A percentile compares a stretch with the other conserved stretches of the same genome.
These are phyloP conservation scores for Adansonia gregorii DNA, from an alignment of 441 rosid species.

Conservation along the genomic window DNA sequence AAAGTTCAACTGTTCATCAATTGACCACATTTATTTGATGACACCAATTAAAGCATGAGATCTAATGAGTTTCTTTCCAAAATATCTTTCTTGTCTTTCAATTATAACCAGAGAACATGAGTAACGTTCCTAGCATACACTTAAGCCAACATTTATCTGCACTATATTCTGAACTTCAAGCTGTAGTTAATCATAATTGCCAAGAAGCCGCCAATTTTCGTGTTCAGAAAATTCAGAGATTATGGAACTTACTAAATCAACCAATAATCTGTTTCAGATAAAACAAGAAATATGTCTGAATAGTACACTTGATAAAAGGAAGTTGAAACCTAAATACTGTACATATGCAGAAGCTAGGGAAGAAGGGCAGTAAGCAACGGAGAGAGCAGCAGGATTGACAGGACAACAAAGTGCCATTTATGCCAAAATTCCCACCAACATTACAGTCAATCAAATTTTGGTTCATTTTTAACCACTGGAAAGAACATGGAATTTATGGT, in stretches of 20 bases:
- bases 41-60: not conserved
- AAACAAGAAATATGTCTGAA: not conserved
- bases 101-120: not conserved
- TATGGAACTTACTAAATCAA: conserved; percentile 6
- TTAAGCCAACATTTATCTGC: not conserved
- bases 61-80: not conserved
- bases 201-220: not conserved
- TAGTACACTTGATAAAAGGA: not conserved
- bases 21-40: not conserved
- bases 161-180: not conserved
- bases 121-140: not conserved
- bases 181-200: not conserved
- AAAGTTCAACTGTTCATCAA: not conserved
- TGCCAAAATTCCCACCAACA: conserved; percentile 7
- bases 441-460: not conserved
- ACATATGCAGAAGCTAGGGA: not conserved
- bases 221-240: not conserved
- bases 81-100: conserved; percentile 6
- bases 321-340: not conserved
- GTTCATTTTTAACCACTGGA: not conserved
- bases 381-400: not conserved
- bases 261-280: not conserved
- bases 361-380: not conserved
- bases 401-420: not conserved
- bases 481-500: not conserved